phyloP scores from a whole-genome alignment of 306 rosid species.

The Begonia loranthoides region DNA sequence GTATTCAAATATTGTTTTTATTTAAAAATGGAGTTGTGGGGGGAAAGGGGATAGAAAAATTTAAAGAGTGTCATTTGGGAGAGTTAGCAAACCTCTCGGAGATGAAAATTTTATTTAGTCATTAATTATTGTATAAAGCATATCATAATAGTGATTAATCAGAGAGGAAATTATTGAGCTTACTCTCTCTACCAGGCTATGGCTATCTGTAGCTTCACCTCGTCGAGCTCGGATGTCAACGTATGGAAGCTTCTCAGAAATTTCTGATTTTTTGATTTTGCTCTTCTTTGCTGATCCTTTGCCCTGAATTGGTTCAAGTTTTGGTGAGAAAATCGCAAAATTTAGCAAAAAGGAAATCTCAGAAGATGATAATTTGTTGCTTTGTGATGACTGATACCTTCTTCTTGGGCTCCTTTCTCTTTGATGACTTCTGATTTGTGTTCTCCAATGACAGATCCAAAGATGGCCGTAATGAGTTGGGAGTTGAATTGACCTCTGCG shows the following conservation, averaged over 20 bases:
- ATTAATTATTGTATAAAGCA: slow-evolving; percentile 2
- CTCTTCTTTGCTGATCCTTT: slow-evolving; percentile 55
- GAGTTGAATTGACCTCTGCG: slow-evolving; percentile 57
- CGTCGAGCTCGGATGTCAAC: slow-evolving; percentile 97
- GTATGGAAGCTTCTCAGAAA: slow-evolving; percentile 61
- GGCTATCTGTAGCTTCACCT: slow-evolving; percentile 97
- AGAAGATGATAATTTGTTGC: slow-evolving; percentile 27
- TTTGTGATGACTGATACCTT: slow-evolving; percentile 35
- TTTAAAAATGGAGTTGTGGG: too few species aligned
- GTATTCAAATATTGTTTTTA: too few species aligned
- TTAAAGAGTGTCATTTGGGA: too few species aligned
- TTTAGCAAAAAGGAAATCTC: slow-evolving; percentile 28
- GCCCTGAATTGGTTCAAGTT: slow-evolving; percentile 30
- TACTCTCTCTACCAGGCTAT: slow-evolving; percentile 98
- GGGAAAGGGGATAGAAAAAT: too few species aligned
- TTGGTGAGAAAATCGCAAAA: slow-evolving; percentile 11
- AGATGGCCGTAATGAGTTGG: slow-evolving; percentile 30
- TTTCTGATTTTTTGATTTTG: slow-evolving; percentile 42
- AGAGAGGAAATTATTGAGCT: slow-evolving; percentile 19
- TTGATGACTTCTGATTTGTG: slow-evolving; percentile 36
- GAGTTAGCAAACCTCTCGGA: too few species aligned
- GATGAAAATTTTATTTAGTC: not conserved
- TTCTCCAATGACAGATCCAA: slow-evolving; percentile 40
- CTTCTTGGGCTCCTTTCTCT: slow-evolving; percentile 92
- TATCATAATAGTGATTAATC: slow-evolving; percentile 9